Evolutionary conservation across 2,329 filamentous ascomycete genomes (phyloP).

Genomic region (Fonsecaea monophora): DNA sequence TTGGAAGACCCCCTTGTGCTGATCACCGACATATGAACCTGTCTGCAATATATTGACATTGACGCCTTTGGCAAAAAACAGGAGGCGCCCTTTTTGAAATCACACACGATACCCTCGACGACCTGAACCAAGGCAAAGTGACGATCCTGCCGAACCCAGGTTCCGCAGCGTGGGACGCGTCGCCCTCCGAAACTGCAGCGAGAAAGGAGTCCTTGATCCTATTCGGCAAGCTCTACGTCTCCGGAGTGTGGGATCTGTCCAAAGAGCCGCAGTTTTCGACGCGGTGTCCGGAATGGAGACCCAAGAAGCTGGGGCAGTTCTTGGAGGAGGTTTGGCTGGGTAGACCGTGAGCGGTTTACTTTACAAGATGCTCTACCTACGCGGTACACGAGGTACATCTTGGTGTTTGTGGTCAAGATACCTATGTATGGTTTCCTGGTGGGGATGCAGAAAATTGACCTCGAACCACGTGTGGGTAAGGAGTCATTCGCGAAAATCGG

Average conservation of each 20-base stretch:
- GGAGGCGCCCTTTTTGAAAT: slow-evolving; percentile 2
- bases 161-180: not conserved
- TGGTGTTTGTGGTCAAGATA: no score
- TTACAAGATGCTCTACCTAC: no score
- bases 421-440: no score
- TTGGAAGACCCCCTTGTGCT: not conserved
- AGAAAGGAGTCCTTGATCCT: not conserved
- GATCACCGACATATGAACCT: not conserved
- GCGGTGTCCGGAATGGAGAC: slow-evolving; percentile 3
- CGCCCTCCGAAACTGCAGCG: not conserved
- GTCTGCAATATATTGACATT: not conserved
- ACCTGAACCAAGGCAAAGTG: slow-evolving; percentile 1
- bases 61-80: not conserved
- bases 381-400: no score
- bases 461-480: no score
- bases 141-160: slow-evolving; percentile 7
- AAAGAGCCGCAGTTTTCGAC: not conserved
- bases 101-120: not conserved
- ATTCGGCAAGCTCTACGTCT: slow-evolving; percentile 5
- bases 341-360: not conserved
- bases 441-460: no score
- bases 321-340: not conserved
- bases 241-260: not conserved
- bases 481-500: no score
- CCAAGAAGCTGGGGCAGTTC: not conserved